phyloP scores from a whole-genome alignment of 1,284 basidiomycete species.

The Chalciporus sp. region DNA sequence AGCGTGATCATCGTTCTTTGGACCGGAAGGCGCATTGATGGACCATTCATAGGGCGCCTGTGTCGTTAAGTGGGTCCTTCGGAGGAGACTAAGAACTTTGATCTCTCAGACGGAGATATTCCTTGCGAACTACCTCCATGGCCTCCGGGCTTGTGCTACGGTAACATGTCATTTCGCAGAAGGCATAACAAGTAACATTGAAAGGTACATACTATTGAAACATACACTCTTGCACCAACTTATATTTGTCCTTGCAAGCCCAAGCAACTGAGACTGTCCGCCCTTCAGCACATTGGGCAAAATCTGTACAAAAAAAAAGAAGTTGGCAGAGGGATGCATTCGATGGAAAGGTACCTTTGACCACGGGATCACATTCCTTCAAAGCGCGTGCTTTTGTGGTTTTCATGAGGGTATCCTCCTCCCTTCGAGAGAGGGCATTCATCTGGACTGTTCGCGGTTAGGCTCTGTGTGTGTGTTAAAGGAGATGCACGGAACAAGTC shows the following conservation, averaged over 20 bases:
- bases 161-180: slow-evolving; percentile 1
- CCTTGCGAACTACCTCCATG: slow-evolving; percentile 70
- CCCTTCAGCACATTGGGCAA: slow-evolving; percentile 81
- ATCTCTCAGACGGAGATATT: slow-evolving; percentile 71
- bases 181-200: background rate
- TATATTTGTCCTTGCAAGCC: slow-evolving; percentile 74
- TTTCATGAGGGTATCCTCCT: slow-evolving; percentile 85
- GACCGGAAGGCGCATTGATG: background rate
- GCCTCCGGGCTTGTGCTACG: slow-evolving; percentile 69
- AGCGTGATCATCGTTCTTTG: background rate
- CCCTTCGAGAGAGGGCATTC: slow-evolving; percentile 86
- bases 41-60: background rate
- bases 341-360: slow-evolving; percentile 58
- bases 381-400: slow-evolving; percentile 80
- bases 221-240: slow-evolving; percentile 79
- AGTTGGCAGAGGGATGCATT: background rate
- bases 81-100: slow-evolving; percentile 5
- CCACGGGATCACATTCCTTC: slow-evolving; percentile 74
- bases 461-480: background rate
- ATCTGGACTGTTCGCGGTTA: slow-evolving; percentile 40
- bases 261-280: slow-evolving; percentile 84
- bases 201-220: slow-evolving; percentile 66
- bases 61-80: background rate
- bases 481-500: background rate
- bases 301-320: slow-evolving; percentile 51